These are phyloP conservation scores for Pyrus hybrid DNA, from an alignment of 331 rosid species.

Conservation along the genomic window DNA sequence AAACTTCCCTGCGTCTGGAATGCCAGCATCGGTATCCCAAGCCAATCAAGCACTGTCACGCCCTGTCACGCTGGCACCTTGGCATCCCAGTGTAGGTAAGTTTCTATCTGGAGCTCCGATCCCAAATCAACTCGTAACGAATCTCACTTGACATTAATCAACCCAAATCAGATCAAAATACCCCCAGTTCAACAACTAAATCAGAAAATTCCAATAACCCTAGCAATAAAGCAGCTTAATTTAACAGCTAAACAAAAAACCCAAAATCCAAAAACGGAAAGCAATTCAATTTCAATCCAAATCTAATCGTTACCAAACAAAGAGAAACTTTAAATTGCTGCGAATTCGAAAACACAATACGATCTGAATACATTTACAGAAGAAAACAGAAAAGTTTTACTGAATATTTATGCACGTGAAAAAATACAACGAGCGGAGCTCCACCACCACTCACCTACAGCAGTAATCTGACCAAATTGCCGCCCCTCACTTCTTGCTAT, in stretches of 20 bases:
- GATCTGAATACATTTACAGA: background rate
- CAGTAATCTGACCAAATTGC: background rate
- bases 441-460: background rate
- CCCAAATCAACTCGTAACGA: background rate
- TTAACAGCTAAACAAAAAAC: background rate
- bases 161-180: background rate
- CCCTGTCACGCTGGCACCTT: background rate
- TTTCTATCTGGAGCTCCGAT: background rate
- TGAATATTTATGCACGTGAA: background rate
- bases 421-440: background rate
- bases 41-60: too few relatives aligned
- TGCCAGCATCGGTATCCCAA: too few relatives aligned
- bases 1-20: too few relatives aligned
- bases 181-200: background rate
- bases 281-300: background rate
- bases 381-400: background rate
- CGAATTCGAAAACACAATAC: background rate
- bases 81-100: background rate
- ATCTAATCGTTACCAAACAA: slow-evolving; percentile 2
- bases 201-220: background rate
- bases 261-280: background rate
- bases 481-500: slow-evolving; percentile 17
- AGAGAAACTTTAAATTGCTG: background rate
- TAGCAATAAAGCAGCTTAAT: background rate
- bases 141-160: background rate